phyloP scores from a whole-genome alignment of 768 basidiomycete genomes.

The Mycena floridula region DNA sequence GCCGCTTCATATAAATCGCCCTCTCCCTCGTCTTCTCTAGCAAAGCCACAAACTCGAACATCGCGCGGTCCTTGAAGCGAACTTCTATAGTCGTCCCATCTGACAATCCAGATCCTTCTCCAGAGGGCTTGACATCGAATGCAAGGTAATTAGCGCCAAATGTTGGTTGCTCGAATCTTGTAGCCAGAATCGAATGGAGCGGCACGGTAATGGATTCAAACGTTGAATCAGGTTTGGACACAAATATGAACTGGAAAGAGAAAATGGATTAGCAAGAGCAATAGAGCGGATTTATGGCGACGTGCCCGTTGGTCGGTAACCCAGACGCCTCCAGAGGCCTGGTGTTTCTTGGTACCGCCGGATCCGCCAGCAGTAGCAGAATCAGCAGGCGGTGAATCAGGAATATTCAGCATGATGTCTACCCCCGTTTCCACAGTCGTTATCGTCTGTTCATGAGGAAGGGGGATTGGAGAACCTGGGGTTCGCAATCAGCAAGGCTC shows the following conservation, averaged over 20 bases:
- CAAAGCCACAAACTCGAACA: slow-evolving; percentile 68
- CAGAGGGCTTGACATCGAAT: slow-evolving; percentile 60
- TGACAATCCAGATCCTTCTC: slow-evolving; percentile 48
- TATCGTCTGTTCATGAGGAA: slow-evolving; percentile 57
- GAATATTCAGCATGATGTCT: slow-evolving; percentile 53
- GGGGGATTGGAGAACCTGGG: slow-evolving; percentile 53
- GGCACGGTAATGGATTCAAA: slow-evolving; percentile 34
- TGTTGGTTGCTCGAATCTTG: slow-evolving; percentile 71
- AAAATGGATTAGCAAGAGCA: slow-evolving; percentile 3
- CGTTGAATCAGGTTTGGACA: slow-evolving; percentile 10
- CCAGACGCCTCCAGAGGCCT: slow-evolving; percentile 50
- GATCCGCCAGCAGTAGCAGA: slow-evolving; percentile 40
- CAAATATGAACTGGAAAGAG: slow-evolving; percentile 40
- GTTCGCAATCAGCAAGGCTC: no score
- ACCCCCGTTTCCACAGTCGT: slow-evolving; percentile 50
- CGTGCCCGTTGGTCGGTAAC: slow-evolving; percentile 74
- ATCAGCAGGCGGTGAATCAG: slow-evolving; percentile 40
- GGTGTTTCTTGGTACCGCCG: slow-evolving; percentile 50
- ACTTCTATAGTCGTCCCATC: slow-evolving; percentile 62
- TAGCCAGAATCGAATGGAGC: slow-evolving; percentile 56
- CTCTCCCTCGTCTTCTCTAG: slow-evolving; percentile 76
- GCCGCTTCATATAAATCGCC: slow-evolving; percentile 69
- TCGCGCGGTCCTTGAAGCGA: slow-evolving; percentile 57
- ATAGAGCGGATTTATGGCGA: background rate
- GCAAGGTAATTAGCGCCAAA: slow-evolving; percentile 63